Evolutionary conservation across 139 green algal genomes (phyloP), one percentile per base, ranked within the genome.

Genomic region (Pycnococcus provasolii): DNA sequence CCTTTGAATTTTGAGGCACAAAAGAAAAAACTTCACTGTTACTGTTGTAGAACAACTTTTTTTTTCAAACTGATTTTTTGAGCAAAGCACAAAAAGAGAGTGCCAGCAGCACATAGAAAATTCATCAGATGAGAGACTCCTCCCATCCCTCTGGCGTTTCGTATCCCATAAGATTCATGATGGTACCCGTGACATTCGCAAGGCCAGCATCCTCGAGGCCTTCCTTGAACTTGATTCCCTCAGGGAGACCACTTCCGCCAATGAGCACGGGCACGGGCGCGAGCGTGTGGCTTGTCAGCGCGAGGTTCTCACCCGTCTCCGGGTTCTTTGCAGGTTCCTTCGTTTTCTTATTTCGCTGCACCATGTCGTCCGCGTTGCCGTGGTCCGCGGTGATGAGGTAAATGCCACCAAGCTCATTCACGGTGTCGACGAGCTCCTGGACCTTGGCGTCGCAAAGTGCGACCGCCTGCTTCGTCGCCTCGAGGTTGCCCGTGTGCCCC

Each of bases 351-450:
- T 89, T 77, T 39, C 91, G 81, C 62, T 96, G 85, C 67, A 94
- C 91, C 91, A 97, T 97, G 80, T 96, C 91, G 67, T 97, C 91
- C 1, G 86, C 87, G 77, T 97, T 97, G 67, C 91, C 91, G 68
- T 97, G 91, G 77, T 97, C 91, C 0, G 86, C 74, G 2, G 89
- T 95, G 11, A 97, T 55, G 6, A 96, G 68, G 57, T 74, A 96
- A 57, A 91, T 83, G 45, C 80, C 82, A 0, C 71, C 73, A 26
- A 83, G 58, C 58, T 85, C 80, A 53, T 91, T 70, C n/a, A 83
- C 74, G 40, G 71, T 45, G 40, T 68, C 65, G 8, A 79, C 46
- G 60, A 73, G 58, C 40, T 82, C 79, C 75, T 82, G 80, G 37
- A 97, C 57, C 70, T 84, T 94, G 55, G 77, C 64, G 78, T 97